Base-by-base conservation (phyloP, 1,284 basidiomycete species). In the Ceratorhiza oryzae-sativae region DNA sequence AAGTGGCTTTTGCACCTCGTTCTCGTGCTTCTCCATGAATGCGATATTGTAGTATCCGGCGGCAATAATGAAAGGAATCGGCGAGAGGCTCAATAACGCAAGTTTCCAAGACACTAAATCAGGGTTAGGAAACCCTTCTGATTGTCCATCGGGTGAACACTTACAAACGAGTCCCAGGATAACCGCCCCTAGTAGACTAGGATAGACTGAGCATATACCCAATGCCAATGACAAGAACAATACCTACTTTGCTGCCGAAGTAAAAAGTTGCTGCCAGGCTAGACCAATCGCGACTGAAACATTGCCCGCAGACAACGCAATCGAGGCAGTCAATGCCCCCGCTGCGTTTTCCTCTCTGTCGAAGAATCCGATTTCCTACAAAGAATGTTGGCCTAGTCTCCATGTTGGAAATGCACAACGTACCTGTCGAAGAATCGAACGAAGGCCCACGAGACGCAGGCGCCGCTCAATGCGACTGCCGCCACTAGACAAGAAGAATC, bases 311-410 rank as follows among this genome's bases (percentile, higher is more conserved):
- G 81, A 78, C 20, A 73, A 76, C 6, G 79, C 77, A 6, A 81
- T 76, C 4, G 78, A 77, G 8, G 82, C 77, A 18, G 80, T 81
- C 59, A 83, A 78, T 12, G 77, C 77, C 6, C 82, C 82, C 41
- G 78, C 76, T 0, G 78, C 79, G 15, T 79, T 77, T 23, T 79
- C 76, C 34, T 78, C 77, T 1, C 60, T 67, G 53, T 80, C 79
- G 60, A 79, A 80, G 68, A 77, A 80, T 13, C 74, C 76, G 34
- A 79, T 77, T 58, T 79, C 79, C 74, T 80, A 13, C 36, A 39
- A 13, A 6, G 36, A 39, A 13, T 39, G 36, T 6, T 39, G 36
- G 13, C 6, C 13, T 39, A 39, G 8, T 39, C 6, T 3, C 13
- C 27, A 6, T 46, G 2, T 9, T 32, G 39, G 1, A 18, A 25